Conservation (phyloP, 305 asterid genomes). For the Withania somnifera region DNA sequence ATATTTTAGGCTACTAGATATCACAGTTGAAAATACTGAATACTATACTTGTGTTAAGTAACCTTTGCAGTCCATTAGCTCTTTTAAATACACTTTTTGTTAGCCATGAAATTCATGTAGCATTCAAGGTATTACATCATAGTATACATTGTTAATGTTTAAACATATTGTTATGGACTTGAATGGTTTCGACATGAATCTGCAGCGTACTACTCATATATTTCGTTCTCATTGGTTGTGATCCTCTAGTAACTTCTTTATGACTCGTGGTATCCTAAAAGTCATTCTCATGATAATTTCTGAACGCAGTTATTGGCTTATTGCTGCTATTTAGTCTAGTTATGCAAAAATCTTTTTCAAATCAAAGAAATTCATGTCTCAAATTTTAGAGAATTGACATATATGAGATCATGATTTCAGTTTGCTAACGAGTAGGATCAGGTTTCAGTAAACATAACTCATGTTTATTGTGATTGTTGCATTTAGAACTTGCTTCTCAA, state of each 20-base stretch:
- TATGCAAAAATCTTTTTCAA: not conserved
- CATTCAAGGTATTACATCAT: not conserved
- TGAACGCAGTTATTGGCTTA: not conserved
- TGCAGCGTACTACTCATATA: not conserved
- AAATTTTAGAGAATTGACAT: not conserved
- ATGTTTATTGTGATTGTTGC: not conserved
- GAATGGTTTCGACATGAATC: not conserved
- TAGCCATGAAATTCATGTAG: not conserved
- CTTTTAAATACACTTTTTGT: not conserved
- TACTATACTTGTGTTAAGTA: too few relatives aligned
- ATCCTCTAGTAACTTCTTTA: not conserved
- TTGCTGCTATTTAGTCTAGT: not conserved
- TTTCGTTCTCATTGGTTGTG: not conserved
- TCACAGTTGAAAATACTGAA: too few relatives aligned
- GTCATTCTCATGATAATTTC: not conserved
- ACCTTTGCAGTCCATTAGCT: too few relatives aligned
- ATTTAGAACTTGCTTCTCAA: not conserved
- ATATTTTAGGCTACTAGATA: too few relatives aligned
- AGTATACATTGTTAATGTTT: not conserved
- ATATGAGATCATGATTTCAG: not conserved
- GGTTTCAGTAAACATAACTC: not conserved
- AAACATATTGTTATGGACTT: not conserved
- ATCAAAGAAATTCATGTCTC: not conserved
- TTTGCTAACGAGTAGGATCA: not conserved
- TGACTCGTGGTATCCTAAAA: not conserved